phyloP scores from a whole-genome alignment of 1,139 yeast genomes.

The Hanseniaspora uvarum region DNA sequence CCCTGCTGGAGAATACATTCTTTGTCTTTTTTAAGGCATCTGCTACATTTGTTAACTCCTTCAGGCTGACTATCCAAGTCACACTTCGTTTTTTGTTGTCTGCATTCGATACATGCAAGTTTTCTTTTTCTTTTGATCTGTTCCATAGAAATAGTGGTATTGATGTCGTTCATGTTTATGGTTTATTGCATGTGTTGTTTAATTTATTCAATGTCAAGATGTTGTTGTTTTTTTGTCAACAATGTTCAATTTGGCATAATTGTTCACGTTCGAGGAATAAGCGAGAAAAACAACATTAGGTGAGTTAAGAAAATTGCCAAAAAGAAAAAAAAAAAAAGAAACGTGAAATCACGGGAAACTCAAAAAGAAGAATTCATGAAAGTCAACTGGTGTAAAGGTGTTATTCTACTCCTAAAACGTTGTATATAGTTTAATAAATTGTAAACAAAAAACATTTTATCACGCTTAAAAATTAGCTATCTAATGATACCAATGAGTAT shows the following conservation, averaged over 20 bases:
- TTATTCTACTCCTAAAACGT: background rate
- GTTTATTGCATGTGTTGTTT: background rate
- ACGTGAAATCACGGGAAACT: background rate
- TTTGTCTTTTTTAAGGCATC: constrained; percentile 63
- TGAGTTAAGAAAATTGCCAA: background rate
- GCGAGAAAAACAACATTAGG: background rate
- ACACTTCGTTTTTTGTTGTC: constrained; percentile 88
- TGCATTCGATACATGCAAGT: constrained; percentile 89
- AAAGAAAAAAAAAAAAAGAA: background rate
- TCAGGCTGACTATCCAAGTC: constrained; percentile 56
- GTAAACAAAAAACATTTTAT: no score
- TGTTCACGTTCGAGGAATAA: background rate
- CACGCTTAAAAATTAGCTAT: background rate
- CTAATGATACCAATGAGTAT: background rate
- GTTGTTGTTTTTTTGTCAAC: background rate
- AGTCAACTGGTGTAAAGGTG: background rate
- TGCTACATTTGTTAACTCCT: constrained; percentile 70
- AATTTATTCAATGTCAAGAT: background rate
- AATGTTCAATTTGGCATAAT: background rate
- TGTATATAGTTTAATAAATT: background rate
- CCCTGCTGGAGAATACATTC: constrained; percentile 66
- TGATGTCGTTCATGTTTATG: background rate
- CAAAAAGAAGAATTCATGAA: no score
- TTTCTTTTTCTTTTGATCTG: constrained; percentile 35
- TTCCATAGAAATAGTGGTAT: background rate